Conservation (phyloP, 2,329 filamentous ascomycete species). For the Colletotrichum lentis region DNA sequence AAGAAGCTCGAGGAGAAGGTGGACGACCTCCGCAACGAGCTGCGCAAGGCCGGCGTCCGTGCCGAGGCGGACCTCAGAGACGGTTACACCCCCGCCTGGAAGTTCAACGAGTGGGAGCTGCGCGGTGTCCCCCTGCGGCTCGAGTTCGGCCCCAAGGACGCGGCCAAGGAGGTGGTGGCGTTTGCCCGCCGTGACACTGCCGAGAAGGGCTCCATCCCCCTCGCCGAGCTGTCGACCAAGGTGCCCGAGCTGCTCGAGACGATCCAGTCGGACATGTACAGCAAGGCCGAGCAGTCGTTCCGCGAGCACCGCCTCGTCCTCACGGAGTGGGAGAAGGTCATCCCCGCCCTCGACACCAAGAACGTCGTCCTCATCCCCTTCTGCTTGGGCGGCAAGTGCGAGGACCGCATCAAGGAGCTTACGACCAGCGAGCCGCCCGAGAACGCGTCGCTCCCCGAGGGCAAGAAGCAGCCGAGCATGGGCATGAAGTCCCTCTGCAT, state of each 20-base stretch:
- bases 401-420: slow-evolving; percentile 93
- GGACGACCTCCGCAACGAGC: slow-evolving; percentile 71
- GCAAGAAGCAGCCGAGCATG: slow-evolving; percentile 65
- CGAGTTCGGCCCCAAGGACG: slow-evolving; percentile 95
- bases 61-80: slow-evolving; percentile 85
- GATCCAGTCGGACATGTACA: slow-evolving; percentile 85
- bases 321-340: slow-evolving; percentile 89
- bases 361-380: slow-evolving; percentile 93
- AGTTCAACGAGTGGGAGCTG: slow-evolving; percentile 99
- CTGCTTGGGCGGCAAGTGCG: slow-evolving; percentile 82
- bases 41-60: slow-evolving; percentile 79
- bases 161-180: slow-evolving; percentile 83
- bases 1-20: slow-evolving; percentile 79
- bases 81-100: slow-evolving; percentile 93
- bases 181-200: slow-evolving; percentile 87
- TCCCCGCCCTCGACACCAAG: slow-evolving; percentile 88
- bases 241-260: slow-evolving; percentile 85
- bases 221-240: slow-evolving; percentile 75
- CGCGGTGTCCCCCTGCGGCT: slow-evolving; percentile 93
- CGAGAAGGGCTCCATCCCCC: slow-evolving; percentile 81
- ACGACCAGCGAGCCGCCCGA: slow-evolving; percentile 72
- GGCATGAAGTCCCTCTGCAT: slow-evolving; percentile 78
- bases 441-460: slow-evolving; percentile 56
- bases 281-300: slow-evolving; percentile 80
- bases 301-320: slow-evolving; percentile 81